Conservation (phyloP, 257 asterid genomes). For the Eucommia ulmoides region DNA sequence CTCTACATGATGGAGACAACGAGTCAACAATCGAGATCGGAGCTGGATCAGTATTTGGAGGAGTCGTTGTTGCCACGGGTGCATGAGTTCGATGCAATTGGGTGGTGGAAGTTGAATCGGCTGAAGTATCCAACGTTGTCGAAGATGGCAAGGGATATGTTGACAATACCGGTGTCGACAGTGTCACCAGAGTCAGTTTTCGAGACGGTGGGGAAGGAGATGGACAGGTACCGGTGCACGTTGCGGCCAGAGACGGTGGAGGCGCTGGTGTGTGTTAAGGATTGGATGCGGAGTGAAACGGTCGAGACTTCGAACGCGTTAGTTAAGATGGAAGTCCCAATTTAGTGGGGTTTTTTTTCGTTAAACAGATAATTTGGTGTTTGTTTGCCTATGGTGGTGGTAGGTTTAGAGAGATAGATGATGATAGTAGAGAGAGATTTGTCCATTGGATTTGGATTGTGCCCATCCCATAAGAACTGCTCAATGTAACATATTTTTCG, state of each 20-base stretch:
- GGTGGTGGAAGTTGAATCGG: slow-evolving; percentile 90
- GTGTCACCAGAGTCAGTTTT: slow-evolving; percentile 49
- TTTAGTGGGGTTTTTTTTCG: too few relatives aligned
- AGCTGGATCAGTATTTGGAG: slow-evolving; percentile 87
- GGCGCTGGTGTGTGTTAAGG: slow-evolving; percentile 86
- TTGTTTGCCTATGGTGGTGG: too few relatives aligned
- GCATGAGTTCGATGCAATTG: slow-evolving; percentile 79
- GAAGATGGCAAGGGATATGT: slow-evolving; percentile 83
- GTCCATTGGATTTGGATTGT: too few relatives aligned
- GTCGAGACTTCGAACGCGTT: slow-evolving; percentile 23
- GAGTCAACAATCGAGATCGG: slow-evolving; percentile 64
- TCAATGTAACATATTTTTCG: too few relatives aligned
- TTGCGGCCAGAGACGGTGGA: slow-evolving; percentile 80
- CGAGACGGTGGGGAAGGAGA: slow-evolving; percentile 62
- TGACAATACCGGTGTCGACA: slow-evolving; percentile 78
- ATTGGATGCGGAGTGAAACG: slow-evolving; percentile 61
- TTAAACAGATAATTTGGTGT: too few relatives aligned
- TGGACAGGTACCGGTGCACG: slow-evolving; percentile 76
- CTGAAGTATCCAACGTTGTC: slow-evolving; percentile 84
- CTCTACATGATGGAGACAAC: slow-evolving; percentile 65
- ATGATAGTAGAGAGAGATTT: too few relatives aligned
- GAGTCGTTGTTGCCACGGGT: slow-evolving; percentile 85
- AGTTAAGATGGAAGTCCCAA: slow-evolving; percentile 66
- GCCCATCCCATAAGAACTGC: too few relatives aligned
- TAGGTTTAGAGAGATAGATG: too few relatives aligned